A percentile compares a stretch with the other conserved stretches of the same genome.
phyloP scores from a whole-genome alignment of 2,329 filamentous ascomycete species.

The Diplodia scrobiculata region DNA sequence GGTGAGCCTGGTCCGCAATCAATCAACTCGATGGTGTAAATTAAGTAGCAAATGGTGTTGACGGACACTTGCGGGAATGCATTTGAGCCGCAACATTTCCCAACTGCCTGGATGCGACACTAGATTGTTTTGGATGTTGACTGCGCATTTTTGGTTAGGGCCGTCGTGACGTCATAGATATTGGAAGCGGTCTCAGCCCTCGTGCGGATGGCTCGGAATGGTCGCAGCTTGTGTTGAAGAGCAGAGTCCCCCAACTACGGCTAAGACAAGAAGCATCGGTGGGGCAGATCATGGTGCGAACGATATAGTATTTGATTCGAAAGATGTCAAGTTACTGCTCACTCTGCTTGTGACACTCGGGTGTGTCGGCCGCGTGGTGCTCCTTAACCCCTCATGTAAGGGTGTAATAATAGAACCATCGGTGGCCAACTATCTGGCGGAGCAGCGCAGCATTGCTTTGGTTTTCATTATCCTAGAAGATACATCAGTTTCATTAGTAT shows the following conservation, averaged over 20 bases:
- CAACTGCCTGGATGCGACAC: constrained; percentile 2
- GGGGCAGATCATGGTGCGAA: too few species aligned
- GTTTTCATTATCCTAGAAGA: background rate
- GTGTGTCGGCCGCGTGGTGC: too few species aligned
- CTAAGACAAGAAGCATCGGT: too few species aligned
- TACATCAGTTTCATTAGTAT: background rate
- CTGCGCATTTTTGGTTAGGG: constrained; percentile 21
- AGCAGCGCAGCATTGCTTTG: background rate
- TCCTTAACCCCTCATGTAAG: background rate
- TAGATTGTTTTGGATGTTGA: constrained; percentile 25
- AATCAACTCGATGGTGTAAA: background rate
- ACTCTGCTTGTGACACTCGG: too few species aligned
- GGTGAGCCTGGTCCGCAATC: background rate
- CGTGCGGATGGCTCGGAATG: background rate
- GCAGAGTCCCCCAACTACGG: background rate
- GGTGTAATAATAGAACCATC: too few species aligned
- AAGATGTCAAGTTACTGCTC: too few species aligned
- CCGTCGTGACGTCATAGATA: constrained; percentile 14
- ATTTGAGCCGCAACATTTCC: constrained; percentile 12
- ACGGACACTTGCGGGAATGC: background rate
- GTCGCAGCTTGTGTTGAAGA: background rate
- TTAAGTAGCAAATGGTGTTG: constrained; percentile 7
- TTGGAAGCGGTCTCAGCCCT: background rate
- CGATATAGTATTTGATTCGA: too few species aligned
- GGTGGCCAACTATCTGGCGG: background rate